phyloP scores from a whole-genome alignment of 2,329 filamentous ascomycete species.

The Penicillium sp. region DNA sequence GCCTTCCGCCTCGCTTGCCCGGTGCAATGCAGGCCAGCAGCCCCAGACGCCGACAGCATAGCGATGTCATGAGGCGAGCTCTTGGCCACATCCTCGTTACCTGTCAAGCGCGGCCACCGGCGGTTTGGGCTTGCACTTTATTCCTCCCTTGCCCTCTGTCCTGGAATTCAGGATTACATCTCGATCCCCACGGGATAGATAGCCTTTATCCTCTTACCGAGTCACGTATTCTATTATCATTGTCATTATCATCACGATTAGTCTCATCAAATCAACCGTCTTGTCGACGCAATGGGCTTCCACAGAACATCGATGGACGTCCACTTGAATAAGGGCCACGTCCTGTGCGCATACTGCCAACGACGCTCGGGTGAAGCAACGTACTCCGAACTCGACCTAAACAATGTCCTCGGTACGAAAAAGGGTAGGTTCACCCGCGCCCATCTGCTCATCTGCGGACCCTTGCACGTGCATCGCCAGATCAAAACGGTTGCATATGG shows the following conservation, averaged over 20 bases:
- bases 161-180: background rate
- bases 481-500: background rate
- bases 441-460: background rate
- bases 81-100: background rate
- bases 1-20: background rate
- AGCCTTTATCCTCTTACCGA: background rate
- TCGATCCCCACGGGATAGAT: background rate
- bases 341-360: slow-evolving; percentile 26
- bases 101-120: background rate
- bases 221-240: background rate
- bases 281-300: slow-evolving; percentile 21
- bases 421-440: slow-evolving; percentile 18
- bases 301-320: slow-evolving; percentile 25
- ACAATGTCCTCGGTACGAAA: slow-evolving; percentile 18
- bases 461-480: background rate
- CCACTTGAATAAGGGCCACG: slow-evolving; percentile 22
- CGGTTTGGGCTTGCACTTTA: background rate
- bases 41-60: slow-evolving; percentile 7
- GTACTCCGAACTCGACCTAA: slow-evolving; percentile 28
- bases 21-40: background rate
- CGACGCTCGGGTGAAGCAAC: slow-evolving; percentile 17
- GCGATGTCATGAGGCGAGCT: slow-evolving; percentile 19
- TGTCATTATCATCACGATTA: background rate
- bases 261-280: background rate
- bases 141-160: background rate